Conservation (phyloP, 169 alveolate species). For the Babesia sp. region DNA sequence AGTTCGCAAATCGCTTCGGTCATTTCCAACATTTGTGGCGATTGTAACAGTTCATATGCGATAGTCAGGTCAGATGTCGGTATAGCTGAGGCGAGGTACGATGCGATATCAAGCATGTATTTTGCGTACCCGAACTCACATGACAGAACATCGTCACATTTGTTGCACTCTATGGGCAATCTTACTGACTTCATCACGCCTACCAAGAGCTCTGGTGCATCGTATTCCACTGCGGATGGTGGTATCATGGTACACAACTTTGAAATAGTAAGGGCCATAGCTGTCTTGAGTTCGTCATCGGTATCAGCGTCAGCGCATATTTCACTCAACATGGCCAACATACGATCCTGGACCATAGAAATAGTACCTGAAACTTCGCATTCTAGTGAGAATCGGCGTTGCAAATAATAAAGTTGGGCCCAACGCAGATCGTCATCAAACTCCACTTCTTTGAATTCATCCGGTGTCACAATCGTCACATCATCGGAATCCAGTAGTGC, state of each 20-base stretch:
- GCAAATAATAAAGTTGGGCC: conserved; percentile 15
- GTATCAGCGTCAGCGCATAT: background rate
- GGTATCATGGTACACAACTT: conserved; percentile 6
- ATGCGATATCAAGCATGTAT: background rate
- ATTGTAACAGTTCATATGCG: conserved; percentile 2
- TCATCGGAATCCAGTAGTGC: background rate
- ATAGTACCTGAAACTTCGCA: background rate
- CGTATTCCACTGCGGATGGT: background rate
- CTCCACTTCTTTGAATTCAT: background rate
- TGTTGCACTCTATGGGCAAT: background rate
- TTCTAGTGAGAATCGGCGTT: background rate
- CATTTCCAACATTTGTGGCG: background rate
- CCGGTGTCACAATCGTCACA: background rate
- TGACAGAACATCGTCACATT: conserved; percentile 6
- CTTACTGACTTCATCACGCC: background rate
- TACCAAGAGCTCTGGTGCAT: background rate
- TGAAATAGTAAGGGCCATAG: background rate
- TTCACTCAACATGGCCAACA: background rate
- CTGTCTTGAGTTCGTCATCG: background rate
- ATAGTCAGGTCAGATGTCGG: background rate
- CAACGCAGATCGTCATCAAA: conserved; percentile 18
- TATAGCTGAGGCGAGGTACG: background rate
- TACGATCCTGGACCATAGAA: background rate
- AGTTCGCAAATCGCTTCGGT: conserved; percentile 1
- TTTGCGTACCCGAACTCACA: conserved; percentile 16